Conservation (phyloP, 495 filamentous ascomycete genomes). For the Paragyromitra xinjiangensis region DNA sequence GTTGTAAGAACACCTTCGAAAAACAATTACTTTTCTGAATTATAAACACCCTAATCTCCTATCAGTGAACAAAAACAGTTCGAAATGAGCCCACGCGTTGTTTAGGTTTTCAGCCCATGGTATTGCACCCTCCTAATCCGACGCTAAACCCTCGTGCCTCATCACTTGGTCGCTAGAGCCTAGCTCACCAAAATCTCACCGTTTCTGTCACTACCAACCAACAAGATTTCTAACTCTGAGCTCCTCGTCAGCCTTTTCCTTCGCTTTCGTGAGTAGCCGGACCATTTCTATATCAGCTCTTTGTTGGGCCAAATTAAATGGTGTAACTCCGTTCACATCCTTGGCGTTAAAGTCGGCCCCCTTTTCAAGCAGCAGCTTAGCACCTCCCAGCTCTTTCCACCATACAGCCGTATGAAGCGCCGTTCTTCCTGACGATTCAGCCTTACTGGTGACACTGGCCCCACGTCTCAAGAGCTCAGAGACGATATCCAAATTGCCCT, state of each 20-base stretch:
- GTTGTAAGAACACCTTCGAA: not conserved
- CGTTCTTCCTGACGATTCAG: not conserved
- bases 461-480: not conserved
- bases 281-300: not conserved
- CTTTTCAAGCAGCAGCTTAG: not conserved
- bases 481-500: not conserved
- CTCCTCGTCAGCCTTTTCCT: not conserved
- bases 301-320: not conserved
- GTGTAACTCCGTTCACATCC: not conserved
- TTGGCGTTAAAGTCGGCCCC: not conserved
- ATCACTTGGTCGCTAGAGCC: not conserved
- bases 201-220: not conserved
- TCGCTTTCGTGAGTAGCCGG: not conserved
- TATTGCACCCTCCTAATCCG: not conserved
- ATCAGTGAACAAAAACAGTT: not conserved
- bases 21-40: not conserved
- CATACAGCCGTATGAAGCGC: not conserved
- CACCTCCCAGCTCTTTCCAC: not conserved
- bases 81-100: not conserved
- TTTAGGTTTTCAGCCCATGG: no score
- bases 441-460: not conserved
- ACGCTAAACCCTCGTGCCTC: not conserved
- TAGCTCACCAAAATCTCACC: not conserved
- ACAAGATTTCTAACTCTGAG: not conserved
- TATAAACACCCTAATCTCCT: not conserved